Percentiles rank a stretch among this genome's conserved stretches.
These are phyloP conservation scores for Hepatocystis sp. DNA, from an alignment of 169 alveolate genomes.

Conservation along the genomic window DNA sequence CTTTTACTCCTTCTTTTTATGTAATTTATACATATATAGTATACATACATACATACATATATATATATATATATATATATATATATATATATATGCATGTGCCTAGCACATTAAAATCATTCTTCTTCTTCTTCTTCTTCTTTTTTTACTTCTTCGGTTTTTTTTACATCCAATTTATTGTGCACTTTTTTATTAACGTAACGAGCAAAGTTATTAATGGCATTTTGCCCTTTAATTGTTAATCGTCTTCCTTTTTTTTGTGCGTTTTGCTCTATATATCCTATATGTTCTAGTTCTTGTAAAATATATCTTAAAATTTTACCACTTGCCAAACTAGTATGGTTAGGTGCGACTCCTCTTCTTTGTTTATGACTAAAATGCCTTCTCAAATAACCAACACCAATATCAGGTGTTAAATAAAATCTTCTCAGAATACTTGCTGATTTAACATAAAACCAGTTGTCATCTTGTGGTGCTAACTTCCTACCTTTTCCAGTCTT, in stretches of 20 bases:
- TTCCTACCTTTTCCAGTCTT: slow-evolving; percentile 96
- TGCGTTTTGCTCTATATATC: slow-evolving; percentile 93
- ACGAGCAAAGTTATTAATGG: slow-evolving; percentile 88
- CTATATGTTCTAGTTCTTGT: slow-evolving; percentile 94
- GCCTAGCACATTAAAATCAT: too few species aligned
- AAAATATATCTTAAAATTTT: slow-evolving; percentile 96
- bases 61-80: too few species aligned
- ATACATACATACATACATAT: too few species aligned
- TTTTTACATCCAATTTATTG: too few species aligned
- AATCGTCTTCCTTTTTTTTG: slow-evolving; percentile 90
- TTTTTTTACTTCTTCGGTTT: too few species aligned
- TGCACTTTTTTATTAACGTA: slow-evolving; percentile 84
- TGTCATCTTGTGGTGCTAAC: slow-evolving; percentile 96
- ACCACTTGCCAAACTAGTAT: slow-evolving; percentile 95
- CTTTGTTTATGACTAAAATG: slow-evolving; percentile 94
- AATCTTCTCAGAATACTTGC: slow-evolving; percentile 97
- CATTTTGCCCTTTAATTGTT: slow-evolving; percentile 88
- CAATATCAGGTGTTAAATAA: slow-evolving; percentile 95
- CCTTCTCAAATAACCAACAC: slow-evolving; percentile 94
- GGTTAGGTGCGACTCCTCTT: slow-evolving; percentile 93
- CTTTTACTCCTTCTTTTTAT: not conserved
- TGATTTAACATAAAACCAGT: slow-evolving; percentile 97
- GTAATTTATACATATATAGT: not conserved
- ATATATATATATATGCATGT: too few species aligned
- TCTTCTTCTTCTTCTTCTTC: too few species aligned